These are phyloP conservation scores for Sporisorium reilianum DNA, from an alignment of 1,284 basidiomycete species.

Conservation along the genomic window DNA sequence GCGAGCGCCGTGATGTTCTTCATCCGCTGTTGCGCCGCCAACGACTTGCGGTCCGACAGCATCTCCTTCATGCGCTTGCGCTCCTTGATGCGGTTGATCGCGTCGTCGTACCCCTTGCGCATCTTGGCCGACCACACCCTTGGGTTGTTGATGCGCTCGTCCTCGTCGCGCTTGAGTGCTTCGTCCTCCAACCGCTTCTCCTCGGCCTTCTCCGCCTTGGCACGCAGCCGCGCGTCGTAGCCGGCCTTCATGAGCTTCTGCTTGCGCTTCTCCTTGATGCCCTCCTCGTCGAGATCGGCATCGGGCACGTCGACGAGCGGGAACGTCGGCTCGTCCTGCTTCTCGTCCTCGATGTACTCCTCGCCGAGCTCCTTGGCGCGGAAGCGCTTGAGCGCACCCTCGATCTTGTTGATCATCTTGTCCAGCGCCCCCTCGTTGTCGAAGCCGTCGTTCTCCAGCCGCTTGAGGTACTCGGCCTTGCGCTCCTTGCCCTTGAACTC, in stretches of 20 bases:
- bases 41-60: slow-evolving; percentile 89
- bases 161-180: slow-evolving; percentile 83
- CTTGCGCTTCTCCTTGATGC: slow-evolving; percentile 91
- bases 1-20: slow-evolving; percentile 94
- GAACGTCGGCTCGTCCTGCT: slow-evolving; percentile 83
- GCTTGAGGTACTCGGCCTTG: slow-evolving; percentile 79
- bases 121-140: slow-evolving; percentile 57
- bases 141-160: slow-evolving; percentile 74
- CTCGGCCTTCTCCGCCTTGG: slow-evolving; percentile 85
- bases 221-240: slow-evolving; percentile 88
- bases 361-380: slow-evolving; percentile 79
- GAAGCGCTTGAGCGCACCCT: slow-evolving; percentile 77
- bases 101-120: slow-evolving; percentile 67
- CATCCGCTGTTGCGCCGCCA: slow-evolving; percentile 95
- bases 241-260: slow-evolving; percentile 94
- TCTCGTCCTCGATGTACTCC: slow-evolving; percentile 66
- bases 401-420: slow-evolving; percentile 81
- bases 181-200: slow-evolving; percentile 75
- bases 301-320: slow-evolving; percentile 91
- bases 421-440: slow-evolving; percentile 77
- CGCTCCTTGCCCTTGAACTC: slow-evolving; percentile 78
- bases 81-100: slow-evolving; percentile 88
- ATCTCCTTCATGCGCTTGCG: slow-evolving; percentile 84
- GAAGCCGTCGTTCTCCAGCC: slow-evolving; percentile 76
- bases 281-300: slow-evolving; percentile 91